Evolutionary conservation across 2,329 filamentous ascomycete species (phyloP), one percentile per base, ranked within the genome.

Genomic region (Ophiostoma piceae): DNA sequence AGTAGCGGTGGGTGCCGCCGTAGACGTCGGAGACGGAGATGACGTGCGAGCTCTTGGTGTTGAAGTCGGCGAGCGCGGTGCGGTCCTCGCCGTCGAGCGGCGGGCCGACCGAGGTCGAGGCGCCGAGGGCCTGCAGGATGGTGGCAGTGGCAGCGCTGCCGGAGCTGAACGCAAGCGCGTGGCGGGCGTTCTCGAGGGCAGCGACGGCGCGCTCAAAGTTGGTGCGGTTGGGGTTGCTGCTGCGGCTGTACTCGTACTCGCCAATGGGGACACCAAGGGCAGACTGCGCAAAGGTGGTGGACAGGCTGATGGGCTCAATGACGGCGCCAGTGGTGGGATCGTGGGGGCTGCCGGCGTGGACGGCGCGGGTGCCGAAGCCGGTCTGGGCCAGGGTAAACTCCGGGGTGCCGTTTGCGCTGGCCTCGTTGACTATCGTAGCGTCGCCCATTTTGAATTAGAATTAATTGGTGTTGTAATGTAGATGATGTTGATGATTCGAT

Each of bases 11-110:
- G 60, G 95, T 99, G 75, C 95, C 95, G 75, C 95, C 95, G 80
- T 99, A 99, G 76, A 99, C 94, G 79, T 99, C 95, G 65, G 93
- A 96, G 66, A 99, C 92, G 72, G 93, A 97, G 76, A 99, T 90
- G 76, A 99, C 92, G 82, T 99, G 95, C 66, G 92, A 95, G 73
- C 93, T 94, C 6, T 22, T 37, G n/a, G 65, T 26, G 6, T 41
- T 35, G 51, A 35, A 43, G 1, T 54, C 41, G 60, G n/a, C 54
- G 19, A 41, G n/a, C 14, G 65, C 32, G 5, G 67, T 16, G 19
- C 39, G 37, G 32, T 35, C 66, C 8, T 66, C 16, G 9, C 65
- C 66, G 57, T 51, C 57, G 12, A 71, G 67, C 12, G 67, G 65
- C 14, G 69, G 71, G 26, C 68, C 69, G 12, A 71, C 69, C 7